Evolutionary conservation across 345 rosid genomes (phyloP).

Genomic region (Adansonia digitata): DNA sequence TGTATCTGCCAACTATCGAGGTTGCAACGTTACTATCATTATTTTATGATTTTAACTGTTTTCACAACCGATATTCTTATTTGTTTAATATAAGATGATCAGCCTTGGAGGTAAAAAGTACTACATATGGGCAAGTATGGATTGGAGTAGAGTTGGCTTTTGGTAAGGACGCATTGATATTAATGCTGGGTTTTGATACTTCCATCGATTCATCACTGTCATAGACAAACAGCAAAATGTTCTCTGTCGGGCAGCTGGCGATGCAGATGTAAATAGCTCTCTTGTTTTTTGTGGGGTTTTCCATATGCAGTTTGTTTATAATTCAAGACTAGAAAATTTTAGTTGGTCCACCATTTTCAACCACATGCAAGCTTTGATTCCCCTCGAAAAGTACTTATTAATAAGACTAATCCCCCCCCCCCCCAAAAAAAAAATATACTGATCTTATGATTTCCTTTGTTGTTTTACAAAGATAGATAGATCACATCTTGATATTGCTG

Average conservation of each 20-base stretch:
- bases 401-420: no score
- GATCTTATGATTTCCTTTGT: neutral
- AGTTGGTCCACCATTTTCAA: slow-evolving; percentile 6
- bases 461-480: neutral
- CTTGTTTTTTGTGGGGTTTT: neutral
- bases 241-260: slow-evolving; percentile 25
- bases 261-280: neutral
- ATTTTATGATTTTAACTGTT: no score
- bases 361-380: neutral
- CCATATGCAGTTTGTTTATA: neutral
- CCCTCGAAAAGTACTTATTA: neutral
- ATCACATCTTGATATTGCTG: neutral
- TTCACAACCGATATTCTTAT: no score
- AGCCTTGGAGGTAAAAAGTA: neutral
- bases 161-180: slow-evolving; percentile 19
- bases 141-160: slow-evolving; percentile 4
- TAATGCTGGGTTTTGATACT: neutral
- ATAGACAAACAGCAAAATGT: neutral
- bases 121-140: neutral
- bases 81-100: no score
- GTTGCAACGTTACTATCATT: no score
- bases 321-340: neutral
- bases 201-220: neutral
- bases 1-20: no score
- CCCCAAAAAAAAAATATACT: no score